Base-by-base conservation (phyloP, 2,329 filamentous ascomycete species). In the Monilinia vaccinii-corymbosi region DNA sequence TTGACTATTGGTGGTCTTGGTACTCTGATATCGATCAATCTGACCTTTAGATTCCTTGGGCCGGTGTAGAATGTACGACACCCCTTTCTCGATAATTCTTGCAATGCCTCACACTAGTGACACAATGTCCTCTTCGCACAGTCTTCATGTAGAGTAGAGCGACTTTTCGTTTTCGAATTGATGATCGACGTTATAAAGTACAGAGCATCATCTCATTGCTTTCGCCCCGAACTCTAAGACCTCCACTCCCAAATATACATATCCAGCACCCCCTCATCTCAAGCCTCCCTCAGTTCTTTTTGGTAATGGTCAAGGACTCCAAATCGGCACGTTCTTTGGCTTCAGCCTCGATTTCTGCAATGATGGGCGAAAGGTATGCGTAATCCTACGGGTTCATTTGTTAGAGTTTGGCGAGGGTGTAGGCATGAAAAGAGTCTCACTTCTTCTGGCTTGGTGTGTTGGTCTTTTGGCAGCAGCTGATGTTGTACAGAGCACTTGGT, bases 371-470 rank as follows among this genome's bases (percentile, higher is more conserved):
- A 55, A 90, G 79, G 73, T 90, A 90, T 69, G 78, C 77, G 62
- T 77, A 71, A 69, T 89, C 87, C 86, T 90, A 40, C 13, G 14
- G 9, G 13, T 34, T 21, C 9, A 23, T 49, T 21, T 31, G 44
- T 31, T 31, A 38, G 55, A 38, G 18, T 11, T 60, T 58, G 25
- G 44, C 16, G 48, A 31, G n/a, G 28, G 13, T 23, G 21, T 36
- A 42, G 31, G 38, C 31, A 32, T 46, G 8, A 31, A 42, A 8
- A 58, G 36, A 57, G 47, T 71, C 74, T 71, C 77, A 89, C 86
- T 66, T 88, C 81, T 63, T 84, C 79, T 40, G 82, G 77, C 76
- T 85, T 88, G 64, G 83, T 89, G 74, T 86, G 85, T 74, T 89
- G 69, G 60, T 78, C 72, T 77, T 81, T 81, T 73, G 84, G 81